A percentile compares a stretch with the other conserved stretches of the same genome.
These are phyloP conservation scores for Amanita pseudoporphyria DNA, from an alignment of 768 basidiomycete species.

Conservation along the genomic window DNA sequence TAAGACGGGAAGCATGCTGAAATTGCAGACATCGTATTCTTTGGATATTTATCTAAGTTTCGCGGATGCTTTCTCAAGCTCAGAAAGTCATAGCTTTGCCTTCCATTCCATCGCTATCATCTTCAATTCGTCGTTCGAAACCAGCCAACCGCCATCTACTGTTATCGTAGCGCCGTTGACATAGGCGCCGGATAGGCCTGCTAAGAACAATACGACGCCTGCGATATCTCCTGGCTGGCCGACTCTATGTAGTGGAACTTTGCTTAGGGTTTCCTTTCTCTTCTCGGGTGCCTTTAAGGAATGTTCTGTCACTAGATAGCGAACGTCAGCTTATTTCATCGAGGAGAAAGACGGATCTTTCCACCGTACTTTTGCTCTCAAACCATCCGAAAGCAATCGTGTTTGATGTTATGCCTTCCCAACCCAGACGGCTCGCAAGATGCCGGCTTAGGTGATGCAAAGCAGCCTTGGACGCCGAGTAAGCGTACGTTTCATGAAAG, in stretches of 20 bases:
- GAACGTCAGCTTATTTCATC: not conserved
- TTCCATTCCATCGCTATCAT: not conserved
- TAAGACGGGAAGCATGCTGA: not conserved
- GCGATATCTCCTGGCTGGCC: conserved; percentile 58
- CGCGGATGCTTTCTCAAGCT: not conserved
- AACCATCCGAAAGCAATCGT: conserved; percentile 50
- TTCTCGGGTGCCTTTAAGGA: conserved; percentile 38
- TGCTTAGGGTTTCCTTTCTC: conserved; percentile 23
- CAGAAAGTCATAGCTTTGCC: not conserved
- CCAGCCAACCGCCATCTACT: conserved; percentile 39
- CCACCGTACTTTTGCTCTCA: conserved; percentile 28
- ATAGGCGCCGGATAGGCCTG: conserved; percentile 49
- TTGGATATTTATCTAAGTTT: not conserved
- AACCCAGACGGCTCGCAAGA: conserved; percentile 46
- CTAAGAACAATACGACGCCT: conserved; percentile 52
- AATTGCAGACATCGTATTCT: not conserved
- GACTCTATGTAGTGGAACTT: conserved; percentile 40
- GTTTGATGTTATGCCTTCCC: conserved; percentile 50
- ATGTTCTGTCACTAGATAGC: conserved; percentile 39
- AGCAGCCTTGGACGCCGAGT: conserved; percentile 55
- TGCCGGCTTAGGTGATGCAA: conserved; percentile 51
- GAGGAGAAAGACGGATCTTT: not conserved
- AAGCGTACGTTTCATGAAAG: conserved; percentile 53
- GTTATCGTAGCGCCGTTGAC: conserved; percentile 56
- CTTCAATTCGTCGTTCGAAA: not conserved